Percentiles rank a stretch among this genome's conserved stretches.
Conservation (phyloP, 106 monocot species). For the Agapanthus africanus region DNA sequence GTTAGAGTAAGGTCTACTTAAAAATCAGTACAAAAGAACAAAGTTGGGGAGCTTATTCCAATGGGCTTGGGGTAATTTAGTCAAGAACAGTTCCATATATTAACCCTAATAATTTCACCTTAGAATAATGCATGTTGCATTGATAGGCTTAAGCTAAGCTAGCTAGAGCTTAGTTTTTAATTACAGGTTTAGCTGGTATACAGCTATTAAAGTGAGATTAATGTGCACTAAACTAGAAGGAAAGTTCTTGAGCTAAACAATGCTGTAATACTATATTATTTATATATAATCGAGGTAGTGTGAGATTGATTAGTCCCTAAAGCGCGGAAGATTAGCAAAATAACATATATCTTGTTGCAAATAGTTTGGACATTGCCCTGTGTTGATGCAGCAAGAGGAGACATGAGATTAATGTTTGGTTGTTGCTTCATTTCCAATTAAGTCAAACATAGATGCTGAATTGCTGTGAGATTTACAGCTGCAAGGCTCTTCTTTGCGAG, state of each 20-base stretch:
- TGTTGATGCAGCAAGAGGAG: neutral
- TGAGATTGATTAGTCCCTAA: constrained; percentile 1
- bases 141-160: neutral
- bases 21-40: constrained; percentile 3
- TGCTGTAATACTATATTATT: neutral
- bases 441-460: too few species aligned
- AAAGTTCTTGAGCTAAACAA: neutral
- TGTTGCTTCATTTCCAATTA: neutral
- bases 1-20: neutral
- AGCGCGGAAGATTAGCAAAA: neutral
- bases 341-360: neutral
- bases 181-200: neutral
- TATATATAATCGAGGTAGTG: neutral
- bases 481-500: too few species aligned
- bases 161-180: neutral
- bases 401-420: constrained; percentile 3
- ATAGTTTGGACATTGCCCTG: constrained; percentile 3
- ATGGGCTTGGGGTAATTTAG: neutral
- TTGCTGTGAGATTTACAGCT: too few species aligned
- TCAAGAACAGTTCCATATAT: neutral
- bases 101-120: neutral
- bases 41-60: neutral
- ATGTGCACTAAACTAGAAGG: neutral
- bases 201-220: constrained; percentile 7
- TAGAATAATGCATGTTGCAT: neutral